A percentile compares a stretch with the other conserved stretches of the same genome.
These are phyloP conservation scores for Spergularia marina DNA, from an alignment of 148 eudicot species.

Conservation along the genomic window DNA sequence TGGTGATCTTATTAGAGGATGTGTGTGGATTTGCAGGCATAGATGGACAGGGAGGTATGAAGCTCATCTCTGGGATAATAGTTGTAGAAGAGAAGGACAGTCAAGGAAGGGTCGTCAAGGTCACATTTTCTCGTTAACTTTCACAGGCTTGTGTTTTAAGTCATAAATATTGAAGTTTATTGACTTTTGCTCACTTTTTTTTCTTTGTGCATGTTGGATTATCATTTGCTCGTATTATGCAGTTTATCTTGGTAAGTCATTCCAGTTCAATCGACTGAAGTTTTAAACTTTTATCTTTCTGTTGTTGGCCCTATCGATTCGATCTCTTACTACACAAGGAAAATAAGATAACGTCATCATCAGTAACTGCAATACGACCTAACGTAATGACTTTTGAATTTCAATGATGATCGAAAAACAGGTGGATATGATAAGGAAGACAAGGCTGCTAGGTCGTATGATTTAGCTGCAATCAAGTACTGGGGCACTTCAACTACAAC, in stretches of 20 bases:
- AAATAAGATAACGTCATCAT: too few species aligned
- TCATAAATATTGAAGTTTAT: background rate
- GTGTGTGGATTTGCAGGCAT: slow-evolving; percentile 37
- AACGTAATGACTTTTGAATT: background rate
- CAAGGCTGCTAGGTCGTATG: slow-evolving; percentile 97
- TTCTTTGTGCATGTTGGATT: slow-evolving; percentile 19
- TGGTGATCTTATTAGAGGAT: too few species aligned
- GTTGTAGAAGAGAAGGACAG: slow-evolving; percentile 96
- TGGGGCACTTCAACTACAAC: slow-evolving; percentile 99
- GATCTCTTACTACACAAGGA: too few species aligned
- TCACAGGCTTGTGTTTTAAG: too few species aligned
- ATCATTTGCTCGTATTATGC: slow-evolving; percentile 16
- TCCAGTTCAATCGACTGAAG: too few species aligned
- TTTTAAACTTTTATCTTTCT: too few species aligned
- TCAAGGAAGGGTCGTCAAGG: slow-evolving; percentile 99
- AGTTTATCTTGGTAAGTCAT: slow-evolving; percentile 80
- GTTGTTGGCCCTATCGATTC: too few species aligned
- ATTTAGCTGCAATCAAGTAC: slow-evolving; percentile 88
- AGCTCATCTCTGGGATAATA: slow-evolving; percentile 93
- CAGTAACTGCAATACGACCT: background rate
- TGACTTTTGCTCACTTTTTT: slow-evolving; percentile 14
- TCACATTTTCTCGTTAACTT: slow-evolving; percentile 11
- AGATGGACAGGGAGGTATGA: slow-evolving; percentile 95
- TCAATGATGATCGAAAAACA: slow-evolving; percentile 5
- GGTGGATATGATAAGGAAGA: slow-evolving; percentile 99